Conservation (phyloP, 345 rosid genomes). For the Eucalyptus curtisii region DNA sequence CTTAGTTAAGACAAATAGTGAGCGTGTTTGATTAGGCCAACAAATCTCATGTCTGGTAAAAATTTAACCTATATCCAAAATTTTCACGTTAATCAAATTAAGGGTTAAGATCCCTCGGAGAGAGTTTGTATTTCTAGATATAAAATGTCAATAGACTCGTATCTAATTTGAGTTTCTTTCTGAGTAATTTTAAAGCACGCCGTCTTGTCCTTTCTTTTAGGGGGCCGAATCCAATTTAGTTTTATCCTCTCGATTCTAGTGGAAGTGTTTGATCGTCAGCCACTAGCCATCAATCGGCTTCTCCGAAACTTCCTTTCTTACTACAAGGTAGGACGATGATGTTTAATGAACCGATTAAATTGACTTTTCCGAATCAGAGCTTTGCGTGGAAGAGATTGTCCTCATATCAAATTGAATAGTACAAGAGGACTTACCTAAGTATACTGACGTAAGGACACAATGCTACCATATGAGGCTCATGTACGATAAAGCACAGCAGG, state of each 20-base stretch:
- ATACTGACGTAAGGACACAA: not conserved
- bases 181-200: rapidly evolving
- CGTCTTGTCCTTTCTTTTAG: not conserved
- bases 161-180: not conserved
- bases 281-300: not conserved
- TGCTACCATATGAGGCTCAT: not conserved
- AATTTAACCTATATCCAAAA: not conserved
- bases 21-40: not conserved
- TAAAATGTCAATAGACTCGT: not conserved
- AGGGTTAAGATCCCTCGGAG: rapidly evolving
- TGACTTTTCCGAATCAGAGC: not conserved
- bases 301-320: not conserved
- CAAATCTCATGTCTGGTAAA: not conserved
- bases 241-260: not conserved
- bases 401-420: not conserved
- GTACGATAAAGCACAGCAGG: not conserved
- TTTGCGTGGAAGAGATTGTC: not conserved
- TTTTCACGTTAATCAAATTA: not conserved
- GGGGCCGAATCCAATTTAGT: not conserved
- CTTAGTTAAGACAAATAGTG: not conserved
- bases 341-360: not conserved
- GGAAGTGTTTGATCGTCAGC: not conserved
- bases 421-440: not conserved
- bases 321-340: not conserved
- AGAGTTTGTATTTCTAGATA: not conserved